Conservation (phyloP, 2,329 filamentous ascomycete species). For the Didymella lethalis region DNA sequence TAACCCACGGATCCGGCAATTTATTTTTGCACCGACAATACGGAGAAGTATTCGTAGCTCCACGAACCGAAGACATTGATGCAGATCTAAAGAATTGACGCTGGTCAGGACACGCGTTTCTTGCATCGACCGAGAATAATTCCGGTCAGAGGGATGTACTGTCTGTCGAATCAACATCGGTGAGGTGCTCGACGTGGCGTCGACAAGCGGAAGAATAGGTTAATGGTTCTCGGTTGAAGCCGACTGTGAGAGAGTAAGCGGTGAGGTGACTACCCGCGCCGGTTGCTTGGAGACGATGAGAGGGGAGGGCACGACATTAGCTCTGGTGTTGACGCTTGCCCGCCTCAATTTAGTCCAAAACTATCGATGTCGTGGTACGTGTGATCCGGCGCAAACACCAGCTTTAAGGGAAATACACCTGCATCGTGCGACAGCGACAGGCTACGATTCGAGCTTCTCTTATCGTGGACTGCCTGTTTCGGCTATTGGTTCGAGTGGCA, state of each 20-base stretch:
- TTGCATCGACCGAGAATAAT: slow-evolving; percentile 1
- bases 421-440: slow-evolving; percentile 32
- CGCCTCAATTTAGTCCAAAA: slow-evolving; percentile 13
- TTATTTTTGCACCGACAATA: slow-evolving; percentile 19
- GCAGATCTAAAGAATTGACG: neutral
- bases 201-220: slow-evolving; percentile 1
- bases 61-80: neutral
- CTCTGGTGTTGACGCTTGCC: slow-evolving; percentile 10
- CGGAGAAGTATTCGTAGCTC: slow-evolving; percentile 1
- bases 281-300: slow-evolving; percentile 16
- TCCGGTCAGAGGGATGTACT: neutral
- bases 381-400: slow-evolving; percentile 19
- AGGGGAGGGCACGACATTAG: slow-evolving; percentile 15
- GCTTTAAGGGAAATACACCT: slow-evolving; percentile 25
- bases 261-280: slow-evolving; percentile 6
- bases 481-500: slow-evolving; percentile 12
- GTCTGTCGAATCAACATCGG: neutral
- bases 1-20: slow-evolving; percentile 8
- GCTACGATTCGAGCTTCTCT: slow-evolving; percentile 13
- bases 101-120: neutral
- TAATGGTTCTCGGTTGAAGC: slow-evolving; percentile 9
- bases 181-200: slow-evolving; percentile 5
- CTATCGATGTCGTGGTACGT: slow-evolving; percentile 14
- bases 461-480: slow-evolving; percentile 32
- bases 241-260: slow-evolving; percentile 9